A percentile compares a stretch with the other conserved stretches of the same genome.
Evolutionary conservation across 305 asterid species (phyloP).

Genomic region (Fraxinus nigra): DNA sequence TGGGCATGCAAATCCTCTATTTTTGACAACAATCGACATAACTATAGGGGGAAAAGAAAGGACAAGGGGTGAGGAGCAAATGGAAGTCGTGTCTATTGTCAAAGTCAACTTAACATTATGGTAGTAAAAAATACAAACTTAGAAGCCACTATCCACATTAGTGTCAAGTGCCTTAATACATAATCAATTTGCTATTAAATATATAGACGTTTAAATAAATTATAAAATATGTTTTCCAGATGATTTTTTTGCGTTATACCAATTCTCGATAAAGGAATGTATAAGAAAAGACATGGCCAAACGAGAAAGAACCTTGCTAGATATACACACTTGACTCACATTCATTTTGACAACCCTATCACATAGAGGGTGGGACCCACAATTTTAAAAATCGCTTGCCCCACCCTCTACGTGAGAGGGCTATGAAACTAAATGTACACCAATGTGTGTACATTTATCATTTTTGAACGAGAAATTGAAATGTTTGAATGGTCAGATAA

Average conservation of each 20-base stretch:
- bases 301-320: no score
- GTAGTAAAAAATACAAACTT: background rate
- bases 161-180: background rate
- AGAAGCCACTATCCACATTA: background rate
- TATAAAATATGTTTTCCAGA: no score
- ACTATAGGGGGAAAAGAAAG: background rate
- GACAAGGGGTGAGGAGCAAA: conserved; percentile 1
- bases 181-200: background rate
- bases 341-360: no score
- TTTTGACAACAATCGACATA: background rate
- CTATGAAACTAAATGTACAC: no score
- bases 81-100: conserved; percentile 2
- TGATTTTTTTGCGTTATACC: background rate
- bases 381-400: no score
- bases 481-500: no score
- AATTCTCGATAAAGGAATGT: background rate
- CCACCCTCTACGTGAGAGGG: no score
- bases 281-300: background rate
- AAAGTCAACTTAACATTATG: conserved; percentile 7
- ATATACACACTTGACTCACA: no score
- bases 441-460: no score
- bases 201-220: background rate
- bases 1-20: background rate
- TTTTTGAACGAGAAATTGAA: no score
- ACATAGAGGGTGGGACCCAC: no score